Base-by-base conservation (phyloP, 441 rosid species). In the Erysimum pusillum region DNA sequence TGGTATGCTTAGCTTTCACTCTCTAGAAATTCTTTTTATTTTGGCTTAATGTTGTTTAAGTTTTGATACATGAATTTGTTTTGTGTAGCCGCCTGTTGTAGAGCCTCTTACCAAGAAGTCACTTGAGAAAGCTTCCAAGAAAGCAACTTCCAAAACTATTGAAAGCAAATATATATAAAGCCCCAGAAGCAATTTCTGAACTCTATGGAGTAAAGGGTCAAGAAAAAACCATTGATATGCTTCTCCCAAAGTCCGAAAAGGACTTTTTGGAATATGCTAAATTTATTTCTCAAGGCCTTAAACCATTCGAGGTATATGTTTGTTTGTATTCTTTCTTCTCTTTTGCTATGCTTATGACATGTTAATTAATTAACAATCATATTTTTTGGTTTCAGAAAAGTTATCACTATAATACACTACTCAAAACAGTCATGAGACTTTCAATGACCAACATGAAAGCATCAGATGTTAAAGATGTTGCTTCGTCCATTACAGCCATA, bases 231-330 rank as follows among this genome's bases (percentile, higher is more conserved):
- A 80, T 89, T 7, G 93, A 93, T 67, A 80, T 58, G 69, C 91
- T 93, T 76, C 90, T 96, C 81, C 99, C 99, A n/a, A 91, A 96
- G 83, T 88, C 99, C 20, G 98, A 96, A 84, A 83, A 87, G 56
- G 99, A 96, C 75, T 96, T 93, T 74, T 1, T 53, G 80, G 99
- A 93, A 79, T 96, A 91, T 83, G 97, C 99, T 17, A 97, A 96
- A 81, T 80, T 96, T 66, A 75, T 96, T 82, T 84, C 98, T 74
- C 81, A 87, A 69, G 89, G 79, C 80, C 91, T 96, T 78, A 85
- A 77, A 49, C 76, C 91, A 14, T 84, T 80, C 70, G 97, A 96
- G 97, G 99, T 93, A 54, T 38, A 76, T 25, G 28, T 25, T 25
- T 25, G 28, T 25, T 7, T 65, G 8, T 20, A 54, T 14, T 25